Evolutionary conservation across 768 basidiomycete species (phyloP), one percentile per base, ranked within the genome.

Genomic region (Asterophora lycoperdoides): DNA sequence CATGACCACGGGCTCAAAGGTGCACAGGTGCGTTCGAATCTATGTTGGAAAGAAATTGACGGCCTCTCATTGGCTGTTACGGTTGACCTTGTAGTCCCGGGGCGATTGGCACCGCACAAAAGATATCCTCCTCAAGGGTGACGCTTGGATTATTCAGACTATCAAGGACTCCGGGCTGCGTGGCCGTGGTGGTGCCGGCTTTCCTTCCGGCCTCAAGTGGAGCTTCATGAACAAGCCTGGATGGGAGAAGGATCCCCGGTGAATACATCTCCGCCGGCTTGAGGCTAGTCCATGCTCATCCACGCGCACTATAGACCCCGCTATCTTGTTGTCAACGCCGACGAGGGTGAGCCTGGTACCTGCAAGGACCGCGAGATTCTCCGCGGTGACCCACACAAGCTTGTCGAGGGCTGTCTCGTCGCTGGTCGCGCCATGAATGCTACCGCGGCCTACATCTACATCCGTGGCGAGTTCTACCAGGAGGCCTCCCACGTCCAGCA

Each of bases 181-280:
- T 62, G 95, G 95, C 10, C 85, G 95, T 47, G 95, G 95, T 44
- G 95, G 95, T 44, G 95, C 95, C 35, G 95, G 95, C 23, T 99
- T 99, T 64, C 95, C 95, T 0, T 89, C 86, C 56, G 95, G 95
- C 18, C 75, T 98, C 59, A 97, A 98, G 65, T 97, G 94, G 94
- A 89, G 86, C 61, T 93, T 93, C 66, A 95, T 98, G 95, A 98
- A 99, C 78, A 99, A 98, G 70, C 94, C 93, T n/a, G 84, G 85
- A 20, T 97, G 95, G 95, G 83, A 98, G 73, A 86, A 89, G 64
- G 95, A 97, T 62, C 83, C 82, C 56, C 76, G 91, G 86, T 89
- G 52, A 50, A 71, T 58, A 10, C 15, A 17, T 14, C 15, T 23
- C 23, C 23, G 23, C 23, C 6, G 23, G 23, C 23, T 23, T 23